Evolutionary conservation across 1,284 basidiomycete genomes (phyloP), one percentile per base, ranked within the genome.

Genomic region (Puccinia hordei): DNA sequence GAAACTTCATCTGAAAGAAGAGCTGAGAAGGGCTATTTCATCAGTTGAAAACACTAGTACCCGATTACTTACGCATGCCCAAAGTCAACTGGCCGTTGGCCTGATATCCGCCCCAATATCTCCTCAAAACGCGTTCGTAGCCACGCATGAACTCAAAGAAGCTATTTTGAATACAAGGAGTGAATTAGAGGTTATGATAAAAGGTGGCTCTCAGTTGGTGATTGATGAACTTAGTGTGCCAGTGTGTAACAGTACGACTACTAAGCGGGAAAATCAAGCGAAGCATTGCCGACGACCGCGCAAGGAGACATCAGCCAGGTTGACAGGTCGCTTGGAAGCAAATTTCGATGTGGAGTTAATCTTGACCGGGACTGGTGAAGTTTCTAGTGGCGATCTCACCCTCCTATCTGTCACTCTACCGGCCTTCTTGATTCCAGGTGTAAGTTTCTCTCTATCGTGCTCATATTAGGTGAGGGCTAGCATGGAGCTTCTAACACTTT

Each of bases 281-380:
- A 68, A 51, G 55, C 35, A 49, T 72, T 79, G 76, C 35, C 65
- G 53, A 41, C 53, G 22, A n/a, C 24, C 66, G 35, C 76, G n/a
- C 8, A 68, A 59, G 41, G 15, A 35, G n/a, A 79, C 66, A 33
- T 27, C 51, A 10, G 53, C 68, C 19, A 72, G 57, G 46, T 35
- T 79, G n/a, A 69, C 68, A 12, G 76, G 76, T n/a, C 33, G 68
- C 27, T 59, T 79, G 5, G 63, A 63, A 33, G 66, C 76, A 6
- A 69, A 69, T 49, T 38, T 61, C 19, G 72, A 73, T 38, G 35
- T 73, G 33, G 72, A 57, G 19, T n/a, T 73, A 2, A 61, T n/a
- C 3, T 33, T 73, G 24, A 73, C 33, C 24, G 72, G 72, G 13
- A 44, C 35, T 10, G 72, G 72, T 35, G 72, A 73, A 38, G 17